Evolutionary conservation across 306 rosid genomes (phyloP).

Genomic region (Cicer pinnatifidum): DNA sequence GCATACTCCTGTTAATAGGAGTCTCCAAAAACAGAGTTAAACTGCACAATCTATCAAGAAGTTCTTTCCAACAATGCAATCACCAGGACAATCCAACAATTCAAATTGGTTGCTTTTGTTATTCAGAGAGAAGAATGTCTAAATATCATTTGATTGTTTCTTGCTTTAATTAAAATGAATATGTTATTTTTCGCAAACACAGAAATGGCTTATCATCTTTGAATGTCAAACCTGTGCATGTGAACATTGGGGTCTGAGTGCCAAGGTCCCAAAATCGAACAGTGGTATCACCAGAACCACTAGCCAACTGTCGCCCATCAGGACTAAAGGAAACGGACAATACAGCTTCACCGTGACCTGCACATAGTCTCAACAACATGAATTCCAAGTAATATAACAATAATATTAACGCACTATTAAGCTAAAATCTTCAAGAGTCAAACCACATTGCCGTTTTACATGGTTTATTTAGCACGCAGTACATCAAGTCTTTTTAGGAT

Average conservation of each 20-base stretch:
- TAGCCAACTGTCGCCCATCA: slow-evolving; percentile 86
- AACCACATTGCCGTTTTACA: not conserved
- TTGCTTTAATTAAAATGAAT: slow-evolving; percentile 3
- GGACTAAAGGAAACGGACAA: slow-evolving; percentile 90
- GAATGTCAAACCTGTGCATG: slow-evolving; percentile 77
- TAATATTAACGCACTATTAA: not conserved
- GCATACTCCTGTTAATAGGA: not conserved
- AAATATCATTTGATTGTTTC: slow-evolving; percentile 17
- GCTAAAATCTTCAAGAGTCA: slow-evolving; percentile 15
- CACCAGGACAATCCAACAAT: not conserved
- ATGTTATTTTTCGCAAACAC: slow-evolving; percentile 21
- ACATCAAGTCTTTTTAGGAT: not conserved
- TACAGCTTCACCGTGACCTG: slow-evolving; percentile 92
- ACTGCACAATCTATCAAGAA: slow-evolving; percentile 15
- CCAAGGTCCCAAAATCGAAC: slow-evolving; percentile 89
- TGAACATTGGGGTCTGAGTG: slow-evolving; percentile 85
- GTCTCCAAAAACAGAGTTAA: not conserved
- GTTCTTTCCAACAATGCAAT: slow-evolving; percentile 11
- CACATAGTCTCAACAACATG: slow-evolving; percentile 38
- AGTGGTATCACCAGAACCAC: slow-evolving; percentile 96
- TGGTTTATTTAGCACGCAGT: slow-evolving; percentile 17
- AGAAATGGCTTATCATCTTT: slow-evolving; percentile 39
- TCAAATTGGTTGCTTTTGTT: slow-evolving; percentile 3
- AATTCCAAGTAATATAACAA: slow-evolving; percentile 23
- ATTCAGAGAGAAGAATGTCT: slow-evolving; percentile 4